phyloP scores from a whole-genome alignment of 2,329 filamentous ascomycete genomes.

The Fusarium euwallaceae region DNA sequence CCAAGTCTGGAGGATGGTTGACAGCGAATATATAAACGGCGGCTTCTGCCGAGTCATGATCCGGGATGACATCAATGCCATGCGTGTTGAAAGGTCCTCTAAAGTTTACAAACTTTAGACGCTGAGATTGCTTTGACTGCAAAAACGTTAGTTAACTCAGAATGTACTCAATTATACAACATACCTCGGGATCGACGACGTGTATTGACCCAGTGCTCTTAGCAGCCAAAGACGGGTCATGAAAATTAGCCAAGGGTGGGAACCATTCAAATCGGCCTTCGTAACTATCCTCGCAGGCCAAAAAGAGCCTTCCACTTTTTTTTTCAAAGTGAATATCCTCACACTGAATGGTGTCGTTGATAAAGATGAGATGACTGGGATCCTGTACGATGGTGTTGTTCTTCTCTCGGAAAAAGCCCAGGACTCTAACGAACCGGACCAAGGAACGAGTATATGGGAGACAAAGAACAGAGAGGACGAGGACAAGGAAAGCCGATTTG shows the following conservation, averaged over 20 bases:
- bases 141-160: background rate
- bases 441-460: background rate
- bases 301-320: constrained; percentile 63
- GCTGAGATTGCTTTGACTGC: background rate
- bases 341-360: constrained; percentile 67
- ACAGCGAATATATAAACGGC: constrained; percentile 71
- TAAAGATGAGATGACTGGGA: constrained; percentile 33
- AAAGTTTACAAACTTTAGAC: constrained; percentile 64
- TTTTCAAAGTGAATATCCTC: constrained; percentile 71
- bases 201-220: constrained; percentile 61
- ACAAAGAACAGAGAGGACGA: background rate
- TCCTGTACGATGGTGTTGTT: background rate
- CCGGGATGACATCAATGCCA: constrained; percentile 70
- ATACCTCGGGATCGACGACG: constrained; percentile 66
- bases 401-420: background rate
- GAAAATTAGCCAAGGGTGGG: constrained; percentile 59
- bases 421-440: background rate
- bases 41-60: constrained; percentile 53
- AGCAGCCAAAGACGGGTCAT: constrained; percentile 53
- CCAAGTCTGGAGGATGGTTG: constrained; percentile 68
- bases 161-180: constrained; percentile 11
- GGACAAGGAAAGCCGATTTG: background rate
- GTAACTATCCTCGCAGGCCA: constrained; percentile 65
- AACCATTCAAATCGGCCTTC: constrained; percentile 64
- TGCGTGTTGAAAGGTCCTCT: constrained; percentile 68